Base-by-base conservation (phyloP, 257 asterid genomes). In the Cordia subcordata region DNA sequence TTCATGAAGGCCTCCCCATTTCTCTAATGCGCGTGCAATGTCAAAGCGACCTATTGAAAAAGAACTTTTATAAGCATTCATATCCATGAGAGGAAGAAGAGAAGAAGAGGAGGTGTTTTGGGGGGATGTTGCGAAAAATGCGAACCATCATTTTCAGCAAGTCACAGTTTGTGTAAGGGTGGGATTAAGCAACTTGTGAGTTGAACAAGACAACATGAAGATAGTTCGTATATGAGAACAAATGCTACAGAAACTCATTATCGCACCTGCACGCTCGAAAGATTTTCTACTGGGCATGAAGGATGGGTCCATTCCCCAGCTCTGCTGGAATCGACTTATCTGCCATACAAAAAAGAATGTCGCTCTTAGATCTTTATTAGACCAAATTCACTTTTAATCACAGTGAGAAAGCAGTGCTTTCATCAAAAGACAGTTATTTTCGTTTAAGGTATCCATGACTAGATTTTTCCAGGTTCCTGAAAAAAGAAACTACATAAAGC, bases 1-100 rank as follows among this genome's bases (percentile, higher is more conserved):
- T 77, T 91, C 96, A 51, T 87, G 98, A 55, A 87, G 74, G 60
- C 98, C 98, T 64, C 96, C 98, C 98, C 98, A 91, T 84, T 87
- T 91, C 82, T 91, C 96, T 75, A 90, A 69, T 22, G 96, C 98
- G 8, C 96, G 87, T 0, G 96, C 96, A 65, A 90, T 87, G 79
- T 87, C 96, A 10, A 80, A 87, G 1, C 96, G 96, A 46, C 96
- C 96, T 85, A 67, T 49, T 32, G 64, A 10, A 8, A 61, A 37
- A 18, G 18, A 49, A 20, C 14, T 16, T 5, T 23, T 23, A 22
- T 40, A 33, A 66, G 11, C 11, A 65, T 1, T 65, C 42, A 35
- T 40, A 10, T 18, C 42, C 13, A 11, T 17, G 16, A 54, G 33
- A 4, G 0, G n/a, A 22, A 23, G n/a, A n/a, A n/a, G n/a, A n/a